phyloP scores from a whole-genome alignment of 257 asterid genomes.

The Primulina tabacum region DNA sequence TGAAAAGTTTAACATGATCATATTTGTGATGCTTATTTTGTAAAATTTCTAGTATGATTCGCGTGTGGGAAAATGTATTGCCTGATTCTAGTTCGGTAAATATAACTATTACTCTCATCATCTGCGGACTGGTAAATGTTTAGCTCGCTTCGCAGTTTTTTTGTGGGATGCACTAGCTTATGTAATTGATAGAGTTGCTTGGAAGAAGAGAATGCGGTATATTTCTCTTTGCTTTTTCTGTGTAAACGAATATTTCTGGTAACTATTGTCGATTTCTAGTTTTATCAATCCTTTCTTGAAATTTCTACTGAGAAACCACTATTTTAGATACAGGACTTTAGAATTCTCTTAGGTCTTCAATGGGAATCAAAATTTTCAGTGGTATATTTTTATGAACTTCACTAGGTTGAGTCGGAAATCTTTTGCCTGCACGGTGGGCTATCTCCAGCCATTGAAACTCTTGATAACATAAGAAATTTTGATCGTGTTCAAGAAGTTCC shows the following conservation, averaged over 20 bases:
- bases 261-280: background rate
- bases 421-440: slow-evolving; percentile 85
- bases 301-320: background rate
- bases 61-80: no score
- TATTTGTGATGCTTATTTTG: background rate
- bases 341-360: background rate
- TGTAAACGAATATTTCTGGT: background rate
- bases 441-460: slow-evolving; percentile 77
- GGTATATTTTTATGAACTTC: slow-evolving; percentile 5
- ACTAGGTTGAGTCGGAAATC: slow-evolving; percentile 80
- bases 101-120: no score
- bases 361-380: background rate
- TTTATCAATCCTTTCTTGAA: background rate
- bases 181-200: background rate
- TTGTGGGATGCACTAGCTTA: background rate
- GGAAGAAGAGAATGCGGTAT: background rate
- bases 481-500: slow-evolving; percentile 93
- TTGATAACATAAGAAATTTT: slow-evolving; percentile 65
- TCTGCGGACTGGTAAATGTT: background rate
- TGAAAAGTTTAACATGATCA: no score
- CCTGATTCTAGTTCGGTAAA: no score
- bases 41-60: background rate
- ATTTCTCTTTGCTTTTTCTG: background rate
- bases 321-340: background rate
- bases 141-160: background rate